Evolutionary conservation across 768 basidiomycete species (phyloP), one percentile per base, ranked within the genome.

Genomic region (Mycena amicta): DNA sequence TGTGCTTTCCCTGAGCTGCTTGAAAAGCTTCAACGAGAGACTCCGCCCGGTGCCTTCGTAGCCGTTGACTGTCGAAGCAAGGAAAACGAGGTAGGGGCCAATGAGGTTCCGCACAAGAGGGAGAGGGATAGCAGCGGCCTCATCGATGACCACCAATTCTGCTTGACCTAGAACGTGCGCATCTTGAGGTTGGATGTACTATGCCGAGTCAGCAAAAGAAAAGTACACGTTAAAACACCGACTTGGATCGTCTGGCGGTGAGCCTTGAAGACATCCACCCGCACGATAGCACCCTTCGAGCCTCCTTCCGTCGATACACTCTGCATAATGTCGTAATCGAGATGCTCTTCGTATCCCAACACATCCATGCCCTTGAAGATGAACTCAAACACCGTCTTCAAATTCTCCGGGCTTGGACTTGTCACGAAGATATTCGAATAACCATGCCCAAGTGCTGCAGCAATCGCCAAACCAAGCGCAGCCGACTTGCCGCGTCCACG

Each of bases 41-140:
- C 95, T 98, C 26, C 97, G 92, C n/a, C 97, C 97, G 0, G 97
- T 98, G 26, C 97, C 97, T 81, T 98, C 97, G 73, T 99, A 99
- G 39, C 97, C 97, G 71, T 98, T 98, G 76, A 99, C 95, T 1
- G 97, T 99, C n/a, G 95, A 97, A 1, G 97, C 93, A 81, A 98
- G 89, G 80, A 98, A 98, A 51, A 98, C 95, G 31, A 98, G 90
- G 75, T 98, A 98, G 1, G 89, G 90, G 0, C 97, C 97, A 54
- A 99, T 87, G 61, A 99, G 90, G 66, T 93, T 93, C 55, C 91
- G 87, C 18, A 99, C 96, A 31, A 99, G 88, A 2, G 96, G 95
- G 18, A 98, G 84, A 1, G 97, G 97, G 53, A 98, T 98, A 20
- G 97, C 97, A 8, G 97, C 97, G 5, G 96, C 96, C 74, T 99